phyloP scores from a whole-genome alignment of 257 asterid genomes.

The Fraxinus americana region DNA sequence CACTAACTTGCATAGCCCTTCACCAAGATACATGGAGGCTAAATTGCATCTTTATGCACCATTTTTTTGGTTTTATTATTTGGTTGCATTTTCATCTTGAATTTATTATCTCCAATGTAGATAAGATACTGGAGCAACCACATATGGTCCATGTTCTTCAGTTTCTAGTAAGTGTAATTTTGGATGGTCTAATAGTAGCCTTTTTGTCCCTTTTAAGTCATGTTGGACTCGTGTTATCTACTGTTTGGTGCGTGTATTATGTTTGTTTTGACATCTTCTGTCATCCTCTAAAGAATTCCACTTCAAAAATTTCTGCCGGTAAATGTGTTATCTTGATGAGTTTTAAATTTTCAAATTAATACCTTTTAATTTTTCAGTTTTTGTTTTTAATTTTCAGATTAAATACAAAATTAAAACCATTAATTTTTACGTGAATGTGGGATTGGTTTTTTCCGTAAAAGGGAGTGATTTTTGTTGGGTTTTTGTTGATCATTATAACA shows the following conservation, averaged over 20 bases:
- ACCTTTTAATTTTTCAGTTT: too few relatives aligned
- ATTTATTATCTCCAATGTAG: background rate
- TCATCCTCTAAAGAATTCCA: background rate
- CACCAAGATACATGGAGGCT: background rate
- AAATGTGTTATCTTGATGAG: too few relatives aligned
- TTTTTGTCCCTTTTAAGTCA: background rate
- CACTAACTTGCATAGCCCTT: background rate
- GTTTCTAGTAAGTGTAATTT: background rate
- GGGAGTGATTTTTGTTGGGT: too few relatives aligned
- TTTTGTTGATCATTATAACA: too few relatives aligned
- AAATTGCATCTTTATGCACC: background rate
- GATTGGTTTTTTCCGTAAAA: too few relatives aligned
- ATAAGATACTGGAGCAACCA: background rate
- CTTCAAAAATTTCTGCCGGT: background rate
- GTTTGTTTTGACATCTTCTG: background rate
- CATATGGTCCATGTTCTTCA: background rate
- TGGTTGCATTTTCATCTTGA: constrained; percentile 2
- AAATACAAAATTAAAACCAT: too few relatives aligned
- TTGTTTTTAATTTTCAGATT: too few relatives aligned
- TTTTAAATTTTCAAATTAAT: too few relatives aligned
- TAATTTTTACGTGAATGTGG: too few relatives aligned
- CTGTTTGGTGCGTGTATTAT: too few relatives aligned
- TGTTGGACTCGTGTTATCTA: too few relatives aligned
- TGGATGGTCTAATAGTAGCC: too few relatives aligned
- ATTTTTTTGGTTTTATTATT: background rate